Base-by-base conservation (phyloP, 2,329 filamentous ascomycete genomes). In the Periconia sp. region DNA sequence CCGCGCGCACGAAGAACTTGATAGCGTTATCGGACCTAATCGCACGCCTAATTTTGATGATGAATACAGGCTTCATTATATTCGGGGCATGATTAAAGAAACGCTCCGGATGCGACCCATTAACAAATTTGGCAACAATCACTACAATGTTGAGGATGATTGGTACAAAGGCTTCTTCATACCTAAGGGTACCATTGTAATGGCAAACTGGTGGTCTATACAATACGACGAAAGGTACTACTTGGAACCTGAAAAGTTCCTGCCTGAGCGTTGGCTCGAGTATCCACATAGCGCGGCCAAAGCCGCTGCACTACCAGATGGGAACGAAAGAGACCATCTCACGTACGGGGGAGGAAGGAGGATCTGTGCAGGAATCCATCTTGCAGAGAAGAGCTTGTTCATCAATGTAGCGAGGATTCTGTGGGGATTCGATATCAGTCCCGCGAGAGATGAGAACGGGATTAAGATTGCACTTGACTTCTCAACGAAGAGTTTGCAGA, bases 31-130 rank as follows among this genome's bases (percentile, higher is more conserved):
- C 10, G 77, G 75, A 5, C 54, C 52, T 4, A 60, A 69, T 31
- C 62, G 77, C 8, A 60, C 80, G 2, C 78, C 78, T 3, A 65
- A 50, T 1, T 74, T 78, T 43, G 66, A 71, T 2, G 78, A 81
- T 49, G 63, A 74, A 11, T 61, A 66, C 0, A 58, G 61, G 3
- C 58, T 82, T 37, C 49, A 45, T 23, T 61, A 64, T 29, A 46
- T 64, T 33, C 48, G 48, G 12, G 54, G 48, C 9, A 48, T 61
- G 12, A 46, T 65, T 15, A 59, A 63, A 0, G 70, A 73, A 3
- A 74, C 78, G 18, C 71, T 80, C 16, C 69, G 68, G 0, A 56
- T 52, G 50, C 40, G 40, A 19, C 54, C 58, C 1, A 42, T 57
- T 25, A 43, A 45, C 26, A 51, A 43, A 19, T 36, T 51, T 17